A percentile compares a stretch with the other conserved stretches of the same genome.
Conservation (phyloP, 257 asterid genomes). For the Forsythia viridissima region DNA sequence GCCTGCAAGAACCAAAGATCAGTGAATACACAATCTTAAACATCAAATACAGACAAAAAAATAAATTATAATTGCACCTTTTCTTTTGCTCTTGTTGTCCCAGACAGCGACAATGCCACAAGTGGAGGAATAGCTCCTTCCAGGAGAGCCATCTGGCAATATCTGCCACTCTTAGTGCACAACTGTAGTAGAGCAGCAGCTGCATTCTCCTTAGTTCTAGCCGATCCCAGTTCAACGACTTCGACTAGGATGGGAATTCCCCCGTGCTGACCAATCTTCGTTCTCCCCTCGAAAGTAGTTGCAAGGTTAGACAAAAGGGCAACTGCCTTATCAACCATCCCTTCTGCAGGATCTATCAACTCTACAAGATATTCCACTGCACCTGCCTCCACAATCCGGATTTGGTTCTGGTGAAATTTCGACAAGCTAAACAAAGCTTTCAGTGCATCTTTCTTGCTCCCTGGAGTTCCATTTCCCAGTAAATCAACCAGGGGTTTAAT, state of each 20-base stretch:
- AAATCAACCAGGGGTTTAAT: conserved; percentile 79
- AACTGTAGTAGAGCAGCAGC: conserved; percentile 90
- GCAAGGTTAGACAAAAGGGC: conserved; percentile 83
- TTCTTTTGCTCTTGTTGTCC: conserved; percentile 86
- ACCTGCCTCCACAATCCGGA: conserved; percentile 80
- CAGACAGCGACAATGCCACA: conserved; percentile 75
- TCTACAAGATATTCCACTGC: conserved; percentile 81
- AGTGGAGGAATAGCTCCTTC: conserved; percentile 91
- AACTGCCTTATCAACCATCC: conserved; percentile 94
- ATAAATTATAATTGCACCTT: conserved; percentile 43
- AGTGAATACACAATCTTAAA: not conserved
- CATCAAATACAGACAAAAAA: not conserved
- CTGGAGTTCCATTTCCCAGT: conserved; percentile 80
- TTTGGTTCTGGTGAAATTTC: conserved; percentile 64
- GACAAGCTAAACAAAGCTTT: conserved; percentile 72
- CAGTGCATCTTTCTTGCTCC: conserved; percentile 83
- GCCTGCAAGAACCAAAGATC: conserved; percentile 52
- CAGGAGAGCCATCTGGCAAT: conserved; percentile 69
- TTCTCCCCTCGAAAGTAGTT: conserved; percentile 71
- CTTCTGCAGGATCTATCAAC: conserved; percentile 87
- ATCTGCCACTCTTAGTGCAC: conserved; percentile 69
- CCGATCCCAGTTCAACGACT: conserved; percentile 88
- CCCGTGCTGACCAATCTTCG: conserved; percentile 64
- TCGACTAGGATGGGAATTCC: conserved; percentile 82
- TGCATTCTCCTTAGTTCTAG: conserved; percentile 87